A percentile compares a stretch with the other conserved stretches of the same genome.
These are phyloP conservation scores for Colletotrichum scovillei DNA, from an alignment of 2,329 filamentous ascomycete genomes.

Conservation along the genomic window DNA sequence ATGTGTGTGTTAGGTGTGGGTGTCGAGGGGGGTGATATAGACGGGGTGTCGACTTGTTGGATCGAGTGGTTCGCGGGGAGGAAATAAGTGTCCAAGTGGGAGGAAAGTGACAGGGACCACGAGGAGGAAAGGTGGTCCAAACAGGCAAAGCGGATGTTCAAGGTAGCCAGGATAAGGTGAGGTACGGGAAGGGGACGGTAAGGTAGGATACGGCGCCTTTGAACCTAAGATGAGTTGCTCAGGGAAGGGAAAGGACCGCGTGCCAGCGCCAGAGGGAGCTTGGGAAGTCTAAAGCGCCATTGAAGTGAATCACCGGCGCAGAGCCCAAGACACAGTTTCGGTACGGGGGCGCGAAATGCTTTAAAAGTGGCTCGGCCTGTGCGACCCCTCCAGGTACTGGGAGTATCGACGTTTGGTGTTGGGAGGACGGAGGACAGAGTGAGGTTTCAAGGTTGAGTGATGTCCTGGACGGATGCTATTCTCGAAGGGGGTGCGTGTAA, in stretches of 20 bases:
- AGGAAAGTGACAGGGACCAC: slow-evolving; percentile 16
- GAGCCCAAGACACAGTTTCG: slow-evolving; percentile 34
- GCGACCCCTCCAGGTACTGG: slow-evolving; percentile 23
- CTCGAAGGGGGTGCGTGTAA: slow-evolving; percentile 3
- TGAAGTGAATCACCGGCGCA: slow-evolving; percentile 32
- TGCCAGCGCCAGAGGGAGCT: slow-evolving; percentile 18
- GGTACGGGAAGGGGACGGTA: neutral
- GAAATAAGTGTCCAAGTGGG: neutral
- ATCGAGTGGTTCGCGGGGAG: slow-evolving; percentile 14
- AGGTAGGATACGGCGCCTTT: neutral
- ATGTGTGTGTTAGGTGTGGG: slow-evolving; percentile 32
- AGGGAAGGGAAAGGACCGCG: slow-evolving; percentile 23
- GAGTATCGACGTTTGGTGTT: slow-evolving; percentile 29
- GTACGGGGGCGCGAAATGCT: slow-evolving; percentile 31
- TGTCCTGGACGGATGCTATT: neutral
- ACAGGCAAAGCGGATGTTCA: slow-evolving; percentile 12
- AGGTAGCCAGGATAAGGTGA: neutral
- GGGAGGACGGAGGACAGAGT: slow-evolving; percentile 10
- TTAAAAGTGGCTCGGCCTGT: slow-evolving; percentile 32
- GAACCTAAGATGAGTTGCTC: slow-evolving; percentile 1
- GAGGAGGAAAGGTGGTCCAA: neutral
- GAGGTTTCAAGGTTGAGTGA: slow-evolving; percentile 28
- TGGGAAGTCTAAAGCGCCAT: slow-evolving; percentile 34
- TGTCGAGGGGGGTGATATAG: slow-evolving; percentile 19
- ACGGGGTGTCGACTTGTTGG: slow-evolving; percentile 6